These are phyloP conservation scores for Drechslerella coelobrocha DNA, from an alignment of 2,329 filamentous ascomycete species.

Conservation along the genomic window DNA sequence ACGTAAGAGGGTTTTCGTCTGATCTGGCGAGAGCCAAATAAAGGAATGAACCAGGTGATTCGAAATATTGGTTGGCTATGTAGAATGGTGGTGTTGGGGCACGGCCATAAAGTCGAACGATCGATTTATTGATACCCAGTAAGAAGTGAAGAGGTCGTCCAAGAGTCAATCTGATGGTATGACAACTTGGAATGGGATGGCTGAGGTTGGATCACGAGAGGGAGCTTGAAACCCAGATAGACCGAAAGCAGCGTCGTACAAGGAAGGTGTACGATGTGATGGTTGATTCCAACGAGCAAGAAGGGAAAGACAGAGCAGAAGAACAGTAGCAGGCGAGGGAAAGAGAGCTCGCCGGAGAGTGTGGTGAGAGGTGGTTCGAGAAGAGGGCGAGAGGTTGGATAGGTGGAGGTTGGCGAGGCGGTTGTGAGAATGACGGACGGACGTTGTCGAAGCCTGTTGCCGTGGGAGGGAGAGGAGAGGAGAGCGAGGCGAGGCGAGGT, in stretches of 20 bases:
- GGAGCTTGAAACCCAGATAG: conserved; percentile 21
- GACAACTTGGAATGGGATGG: conserved; percentile 33
- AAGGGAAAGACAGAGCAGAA: conserved; percentile 4
- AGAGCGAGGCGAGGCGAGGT: conserved; percentile 5
- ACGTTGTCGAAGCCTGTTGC: background rate
- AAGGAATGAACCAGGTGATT: conserved; percentile 15
- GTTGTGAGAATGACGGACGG: conserved; percentile 3
- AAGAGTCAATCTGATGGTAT: conserved; percentile 28
- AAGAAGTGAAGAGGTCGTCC: conserved; percentile 25
- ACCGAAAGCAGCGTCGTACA: conserved; percentile 35
- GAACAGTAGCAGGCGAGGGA: background rate
- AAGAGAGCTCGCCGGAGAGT: background rate
- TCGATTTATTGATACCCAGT: conserved; percentile 6
- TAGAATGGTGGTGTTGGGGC: conserved; percentile 8
- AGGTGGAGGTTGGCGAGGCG: conserved; percentile 5
- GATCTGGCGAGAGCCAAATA: conserved; percentile 8
- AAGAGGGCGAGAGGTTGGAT: conserved; percentile 15
- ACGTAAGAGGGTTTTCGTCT: background rate
- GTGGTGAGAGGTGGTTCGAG: conserved; percentile 4
- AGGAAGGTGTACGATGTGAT: conserved; percentile 16
- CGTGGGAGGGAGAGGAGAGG: conserved; percentile 4
- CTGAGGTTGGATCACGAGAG: conserved; percentile 31
- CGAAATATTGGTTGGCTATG: background rate
- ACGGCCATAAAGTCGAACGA: conserved; percentile 7
- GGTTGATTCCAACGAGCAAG: conserved; percentile 15